A percentile compares a stretch with the other conserved stretches of the same genome.
phyloP scores from a whole-genome alignment of 495 filamentous ascomycete species.

The Beverwykella pulmonaria region DNA sequence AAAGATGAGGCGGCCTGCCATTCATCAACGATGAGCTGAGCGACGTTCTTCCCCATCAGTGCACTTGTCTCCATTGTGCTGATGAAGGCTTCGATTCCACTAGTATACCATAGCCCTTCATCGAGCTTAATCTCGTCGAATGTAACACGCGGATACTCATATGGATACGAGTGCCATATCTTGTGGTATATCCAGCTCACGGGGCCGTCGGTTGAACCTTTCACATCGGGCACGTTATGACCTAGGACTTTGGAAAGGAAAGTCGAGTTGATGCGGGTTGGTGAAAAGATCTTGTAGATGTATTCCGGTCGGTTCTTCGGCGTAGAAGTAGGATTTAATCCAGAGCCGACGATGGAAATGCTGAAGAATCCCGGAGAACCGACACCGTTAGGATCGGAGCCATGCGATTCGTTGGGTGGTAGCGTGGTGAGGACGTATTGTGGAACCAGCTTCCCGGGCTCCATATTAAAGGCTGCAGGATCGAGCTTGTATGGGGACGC shows the following conservation, averaged over 20 bases:
- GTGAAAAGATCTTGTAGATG: constrained; percentile 96
- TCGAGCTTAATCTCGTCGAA: constrained; percentile 81
- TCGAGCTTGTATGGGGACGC: constrained; percentile 71
- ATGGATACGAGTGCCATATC: constrained; percentile 82
- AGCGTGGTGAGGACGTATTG: constrained; percentile 82
- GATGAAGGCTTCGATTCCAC: constrained; percentile 92
- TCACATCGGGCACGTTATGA: constrained; percentile 12
- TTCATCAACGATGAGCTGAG: constrained; percentile 71
- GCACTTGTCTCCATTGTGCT: constrained; percentile 98
- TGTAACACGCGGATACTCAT: constrained; percentile 75
- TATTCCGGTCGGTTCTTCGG: constrained; percentile 61
- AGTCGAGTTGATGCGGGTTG: constrained; percentile 61
- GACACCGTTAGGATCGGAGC: constrained; percentile 58
- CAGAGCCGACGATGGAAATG: constrained; percentile 73
- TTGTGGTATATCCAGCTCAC: constrained; percentile 80
- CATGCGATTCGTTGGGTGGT: constrained; percentile 56
- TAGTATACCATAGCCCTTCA: constrained; percentile 79
- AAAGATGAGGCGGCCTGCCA: constrained; percentile 43
- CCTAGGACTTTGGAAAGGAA: constrained; percentile 64
- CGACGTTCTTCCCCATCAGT: constrained; percentile 94
- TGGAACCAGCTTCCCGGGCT: constrained; percentile 57
- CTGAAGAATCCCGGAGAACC: constrained; percentile 82
- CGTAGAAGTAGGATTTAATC: constrained; percentile 58
- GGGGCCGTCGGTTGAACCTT: constrained; percentile 44
- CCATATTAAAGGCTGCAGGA: constrained; percentile 69